Base-by-base conservation (phyloP, 345 rosid genomes). In the Eutrema japonicum region DNA sequence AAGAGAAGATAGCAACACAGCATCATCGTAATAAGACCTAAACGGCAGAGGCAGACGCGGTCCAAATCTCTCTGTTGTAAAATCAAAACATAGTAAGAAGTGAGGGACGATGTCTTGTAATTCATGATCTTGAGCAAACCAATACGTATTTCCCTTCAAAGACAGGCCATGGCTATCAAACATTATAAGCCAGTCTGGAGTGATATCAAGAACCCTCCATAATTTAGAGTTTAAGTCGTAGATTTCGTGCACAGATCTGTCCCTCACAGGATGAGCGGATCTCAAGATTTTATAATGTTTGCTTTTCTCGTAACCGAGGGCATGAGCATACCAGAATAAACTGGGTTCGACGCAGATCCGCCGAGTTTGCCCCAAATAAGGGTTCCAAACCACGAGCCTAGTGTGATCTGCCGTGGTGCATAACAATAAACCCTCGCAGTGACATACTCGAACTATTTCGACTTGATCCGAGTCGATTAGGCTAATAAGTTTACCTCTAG, bases 351-450 rank as follows among this genome's bases (percentile, higher is more conserved):
- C 63, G 54, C 10, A 64, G n/a, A 64, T 64, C 72, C 72, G 54
- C 1, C 30, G 30, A n/a, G 50, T 9, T 52, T 52, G 30, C 0
- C 60, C 71, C 0, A 7, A 0, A n/a, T 27, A 66, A 4, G 71
- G 71, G n/a, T 66, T 66, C 71, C 71, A 66, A 27, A 66, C 29
- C 6, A 66, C 71, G 12, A 68, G 62, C 32, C 22, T 54, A 32
- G 52, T 7, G 53, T 30, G 32, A 43, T 42, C 33, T 30, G 11
- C 5, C 1, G 63, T 54, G 42, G 10, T 26, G 63, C 72, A 64
- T 46, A 64, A 16, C 54, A 64, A 22, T 47, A 64, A 64, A 46
- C 68, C 68, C 9, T 46, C 42, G 42, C 68, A 46, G 54, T 46
- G 16, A 46, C 7, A 32, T 10, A 64, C 42, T 47, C 18, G 54